Conservation (phyloP, 805 yeast genomes). For the Brettanomyces bruxellensis region DNA sequence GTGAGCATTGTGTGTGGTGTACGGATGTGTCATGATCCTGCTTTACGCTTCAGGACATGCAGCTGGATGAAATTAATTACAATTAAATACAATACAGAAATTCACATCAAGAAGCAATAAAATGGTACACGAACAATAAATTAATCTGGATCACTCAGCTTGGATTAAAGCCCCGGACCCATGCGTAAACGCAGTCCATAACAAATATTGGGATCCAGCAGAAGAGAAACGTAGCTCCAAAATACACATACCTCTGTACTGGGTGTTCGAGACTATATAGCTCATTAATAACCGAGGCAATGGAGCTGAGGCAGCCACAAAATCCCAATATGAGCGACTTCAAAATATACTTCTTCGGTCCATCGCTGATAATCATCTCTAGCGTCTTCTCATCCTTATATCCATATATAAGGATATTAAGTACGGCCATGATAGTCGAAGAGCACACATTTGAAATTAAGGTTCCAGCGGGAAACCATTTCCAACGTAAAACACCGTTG, state of each 20-base stretch:
- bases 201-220: constrained; percentile 44
- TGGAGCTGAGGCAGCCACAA: constrained; percentile 31
- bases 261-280: constrained; percentile 25
- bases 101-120: too few relatives aligned
- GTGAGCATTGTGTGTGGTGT: too few relatives aligned
- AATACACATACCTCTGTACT: constrained; percentile 39
- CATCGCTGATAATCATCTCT: constrained; percentile 7
- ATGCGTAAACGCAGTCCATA: constrained; percentile 62
- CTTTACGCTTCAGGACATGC: too few relatives aligned
- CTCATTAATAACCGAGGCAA: constrained; percentile 73
- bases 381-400: not conserved
- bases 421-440: constrained; percentile 12
- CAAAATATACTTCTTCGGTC: constrained; percentile 13
- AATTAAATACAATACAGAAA: too few relatives aligned
- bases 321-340: constrained; percentile 19
- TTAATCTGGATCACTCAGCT: not conserved
- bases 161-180: constrained; percentile 44
- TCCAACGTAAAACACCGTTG: constrained; percentile 28
- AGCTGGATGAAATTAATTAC: too few relatives aligned
- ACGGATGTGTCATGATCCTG: too few relatives aligned
- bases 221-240: constrained; percentile 32
- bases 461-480: constrained; percentile 49
- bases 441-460: constrained; percentile 28
- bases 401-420: constrained; percentile 15
- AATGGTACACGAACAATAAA: not conserved